A percentile compares a stretch with the other conserved stretches of the same genome.
phyloP scores from a whole-genome alignment of 2,329 filamentous ascomycete genomes.

The Gaeumannomyces tritici region DNA sequence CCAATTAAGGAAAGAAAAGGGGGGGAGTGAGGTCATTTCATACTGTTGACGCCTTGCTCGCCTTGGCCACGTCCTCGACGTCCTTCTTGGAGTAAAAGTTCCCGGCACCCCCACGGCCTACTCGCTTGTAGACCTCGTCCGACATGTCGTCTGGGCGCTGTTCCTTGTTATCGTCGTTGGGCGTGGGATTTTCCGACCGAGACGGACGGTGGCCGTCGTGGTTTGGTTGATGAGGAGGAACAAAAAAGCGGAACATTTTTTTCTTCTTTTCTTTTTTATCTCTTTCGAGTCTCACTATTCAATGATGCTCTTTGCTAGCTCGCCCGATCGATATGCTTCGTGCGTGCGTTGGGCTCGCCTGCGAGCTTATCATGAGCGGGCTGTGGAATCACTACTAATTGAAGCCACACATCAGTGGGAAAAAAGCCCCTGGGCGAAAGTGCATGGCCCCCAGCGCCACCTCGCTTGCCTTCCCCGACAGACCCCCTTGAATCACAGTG shows the following conservation, averaged over 20 bases:
- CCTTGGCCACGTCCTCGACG: slow-evolving; percentile 30
- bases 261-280: no score
- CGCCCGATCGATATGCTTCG: no score
- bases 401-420: background rate
- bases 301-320: no score
- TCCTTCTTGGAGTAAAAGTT: slow-evolving; percentile 49
- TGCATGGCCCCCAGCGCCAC: background rate
- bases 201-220: no score
- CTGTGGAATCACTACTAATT: background rate
- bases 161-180: no score
- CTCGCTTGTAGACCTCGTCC: slow-evolving; percentile 35
- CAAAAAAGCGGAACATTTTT: background rate
- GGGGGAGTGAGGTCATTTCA: background rate
- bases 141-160: slow-evolving; percentile 8
- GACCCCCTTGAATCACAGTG: background rate
- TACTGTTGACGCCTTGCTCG: background rate
- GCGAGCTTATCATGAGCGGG: background rate
- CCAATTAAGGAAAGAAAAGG: background rate
- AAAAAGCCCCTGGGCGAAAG: background rate
- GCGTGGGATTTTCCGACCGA: no score
- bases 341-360: background rate
- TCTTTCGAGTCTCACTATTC: no score
- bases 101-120: slow-evolving; percentile 54
- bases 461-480: no score
- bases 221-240: no score